A percentile compares a stretch with the other conserved stretches of the same genome.
Conservation (phyloP, 2,329 filamentous ascomycete genomes). For the Alternaria longipes region DNA sequence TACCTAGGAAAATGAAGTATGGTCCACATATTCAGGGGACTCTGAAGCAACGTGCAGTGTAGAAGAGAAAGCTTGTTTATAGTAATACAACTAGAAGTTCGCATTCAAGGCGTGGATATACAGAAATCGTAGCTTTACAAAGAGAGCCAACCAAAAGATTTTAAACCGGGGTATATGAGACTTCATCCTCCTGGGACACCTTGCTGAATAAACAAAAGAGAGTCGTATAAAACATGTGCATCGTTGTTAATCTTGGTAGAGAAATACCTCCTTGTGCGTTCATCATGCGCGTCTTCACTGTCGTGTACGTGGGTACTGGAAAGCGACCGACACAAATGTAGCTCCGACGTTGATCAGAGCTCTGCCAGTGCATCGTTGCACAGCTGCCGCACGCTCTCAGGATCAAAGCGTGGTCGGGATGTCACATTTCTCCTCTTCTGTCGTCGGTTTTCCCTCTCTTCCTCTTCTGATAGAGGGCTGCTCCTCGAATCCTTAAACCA, state of each 20-base stretch:
- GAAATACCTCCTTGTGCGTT: neutral
- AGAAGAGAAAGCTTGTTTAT: neutral
- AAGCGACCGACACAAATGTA: neutral
- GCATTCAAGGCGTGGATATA: neutral
- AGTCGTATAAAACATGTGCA: neutral
- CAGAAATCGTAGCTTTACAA: neutral
- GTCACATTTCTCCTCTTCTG: slow-evolving; percentile 24
- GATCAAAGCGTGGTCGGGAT: slow-evolving; percentile 45
- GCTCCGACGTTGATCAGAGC: slow-evolving; percentile 18
- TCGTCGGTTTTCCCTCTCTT: slow-evolving; percentile 24
- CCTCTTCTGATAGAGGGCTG: slow-evolving; percentile 16
- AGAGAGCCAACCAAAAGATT: neutral
- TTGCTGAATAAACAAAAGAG: slow-evolving; percentile 2
- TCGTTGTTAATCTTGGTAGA: neutral
- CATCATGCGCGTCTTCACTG: neutral
- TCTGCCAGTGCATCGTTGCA: slow-evolving; percentile 44
- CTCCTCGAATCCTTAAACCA: slow-evolving; percentile 1
- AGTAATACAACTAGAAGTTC: neutral
- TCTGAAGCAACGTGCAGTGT: neutral
- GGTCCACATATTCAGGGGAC: neutral
- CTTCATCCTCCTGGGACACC: slow-evolving; percentile 1
- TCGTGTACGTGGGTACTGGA: neutral
- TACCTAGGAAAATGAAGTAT: neutral
- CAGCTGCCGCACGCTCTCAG: slow-evolving; percentile 33
- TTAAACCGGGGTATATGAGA: slow-evolving; percentile 2